Percentiles rank a stretch among this genome's conserved stretches.
These are phyloP conservation scores for Nothophaeocryptopus gaeumannii DNA, from an alignment of 2,329 filamentous ascomycete genomes.

Conservation along the genomic window DNA sequence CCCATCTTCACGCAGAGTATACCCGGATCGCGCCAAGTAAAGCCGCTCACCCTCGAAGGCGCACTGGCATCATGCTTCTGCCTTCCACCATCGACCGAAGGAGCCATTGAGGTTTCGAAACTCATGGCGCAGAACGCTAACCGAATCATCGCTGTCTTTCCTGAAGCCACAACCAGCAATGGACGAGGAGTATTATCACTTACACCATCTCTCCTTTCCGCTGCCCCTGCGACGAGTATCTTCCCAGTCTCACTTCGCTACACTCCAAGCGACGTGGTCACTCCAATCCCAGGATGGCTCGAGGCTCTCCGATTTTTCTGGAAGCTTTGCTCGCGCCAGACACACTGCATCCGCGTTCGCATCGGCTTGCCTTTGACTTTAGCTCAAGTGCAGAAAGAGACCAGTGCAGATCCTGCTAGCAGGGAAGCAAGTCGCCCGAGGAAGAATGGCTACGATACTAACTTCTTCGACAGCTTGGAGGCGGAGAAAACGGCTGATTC, in stretches of 20 bases:
- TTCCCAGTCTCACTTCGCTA: constrained; percentile 91
- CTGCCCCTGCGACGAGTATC: constrained; percentile 67
- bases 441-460: constrained; percentile 42
- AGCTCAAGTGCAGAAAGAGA: constrained; percentile 34
- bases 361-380: constrained; percentile 69
- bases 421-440: constrained; percentile 19
- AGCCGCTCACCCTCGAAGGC: constrained; percentile 70
- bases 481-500: constrained; percentile 27
- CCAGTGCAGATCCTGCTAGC: constrained; percentile 29
- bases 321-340: constrained; percentile 78
- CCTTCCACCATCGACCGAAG: constrained; percentile 17
- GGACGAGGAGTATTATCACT: constrained; percentile 84
- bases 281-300: constrained; percentile 67
- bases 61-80: constrained; percentile 63
- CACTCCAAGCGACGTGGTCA: constrained; percentile 83
- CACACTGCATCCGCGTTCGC: constrained; percentile 84
- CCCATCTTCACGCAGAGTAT: constrained; percentile 89
- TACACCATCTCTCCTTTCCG: constrained; percentile 70
- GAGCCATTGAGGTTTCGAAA: constrained; percentile 36
- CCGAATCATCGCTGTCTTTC: constrained; percentile 80
- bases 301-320: constrained; percentile 73
- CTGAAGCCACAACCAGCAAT: constrained; percentile 92
- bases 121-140: constrained; percentile 67
- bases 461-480: constrained; percentile 46
- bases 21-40: constrained; percentile 63